These are phyloP conservation scores for Colletotrichum sp. DNA, from an alignment of 2,329 filamentous ascomycete species.

Conservation along the genomic window DNA sequence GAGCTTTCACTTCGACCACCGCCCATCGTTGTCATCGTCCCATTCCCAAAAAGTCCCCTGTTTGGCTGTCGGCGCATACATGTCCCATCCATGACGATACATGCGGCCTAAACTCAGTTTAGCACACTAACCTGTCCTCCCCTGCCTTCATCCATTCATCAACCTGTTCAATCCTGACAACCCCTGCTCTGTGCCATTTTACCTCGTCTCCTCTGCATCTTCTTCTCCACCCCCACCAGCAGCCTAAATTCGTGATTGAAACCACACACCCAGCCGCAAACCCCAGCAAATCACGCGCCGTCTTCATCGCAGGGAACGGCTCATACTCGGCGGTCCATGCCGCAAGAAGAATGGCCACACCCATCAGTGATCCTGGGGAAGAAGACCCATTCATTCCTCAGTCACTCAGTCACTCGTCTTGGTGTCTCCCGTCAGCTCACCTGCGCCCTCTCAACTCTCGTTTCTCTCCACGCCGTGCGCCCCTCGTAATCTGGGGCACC, in stretches of 20 bases:
- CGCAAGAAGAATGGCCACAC: slow-evolving; percentile 4
- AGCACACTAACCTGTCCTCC: neutral
- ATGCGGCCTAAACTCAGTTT: neutral
- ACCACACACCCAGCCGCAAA: neutral
- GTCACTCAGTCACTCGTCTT: neutral
- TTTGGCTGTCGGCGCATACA: neutral
- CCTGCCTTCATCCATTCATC: neutral
- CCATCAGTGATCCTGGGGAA: neutral
- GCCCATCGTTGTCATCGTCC: neutral
- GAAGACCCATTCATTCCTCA: neutral
- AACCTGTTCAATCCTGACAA: neutral
- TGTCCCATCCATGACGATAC: neutral
- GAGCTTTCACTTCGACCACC: neutral
- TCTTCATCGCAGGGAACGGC: neutral
- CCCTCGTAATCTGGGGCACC: slow-evolving; percentile 2
- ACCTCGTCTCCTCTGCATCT: neutral
- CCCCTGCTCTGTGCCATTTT: slow-evolving; percentile 1
- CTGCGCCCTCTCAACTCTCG: neutral
- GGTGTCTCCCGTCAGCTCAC: neutral
- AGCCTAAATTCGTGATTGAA: slow-evolving; percentile 6
- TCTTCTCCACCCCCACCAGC: neutral
- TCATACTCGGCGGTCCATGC: neutral
- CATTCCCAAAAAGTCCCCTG: neutral
- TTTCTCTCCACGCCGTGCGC: neutral
- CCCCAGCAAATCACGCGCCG: slow-evolving; percentile 4